These are phyloP conservation scores for Geotrichum histeridarum DNA, from an alignment of 1,139 yeast genomes.

Conservation along the genomic window DNA sequence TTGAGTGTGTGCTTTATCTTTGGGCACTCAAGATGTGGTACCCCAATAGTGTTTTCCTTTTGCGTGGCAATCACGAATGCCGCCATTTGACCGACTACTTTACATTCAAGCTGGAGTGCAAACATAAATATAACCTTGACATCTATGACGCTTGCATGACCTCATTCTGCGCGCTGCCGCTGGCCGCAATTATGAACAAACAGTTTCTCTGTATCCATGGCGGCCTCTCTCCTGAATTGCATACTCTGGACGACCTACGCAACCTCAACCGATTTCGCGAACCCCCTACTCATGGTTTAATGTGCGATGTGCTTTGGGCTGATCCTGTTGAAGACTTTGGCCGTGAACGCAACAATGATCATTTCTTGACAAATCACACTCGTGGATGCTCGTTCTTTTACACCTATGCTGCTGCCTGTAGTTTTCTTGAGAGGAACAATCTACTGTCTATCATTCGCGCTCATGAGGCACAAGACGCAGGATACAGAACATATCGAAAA, in stretches of 20 bases:
- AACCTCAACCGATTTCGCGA: constrained; percentile 76
- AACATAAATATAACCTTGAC: constrained; percentile 67
- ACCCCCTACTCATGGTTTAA: constrained; percentile 89
- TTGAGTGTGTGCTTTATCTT: constrained; percentile 77
- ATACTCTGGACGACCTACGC: constrained; percentile 62
- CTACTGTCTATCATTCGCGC: constrained; percentile 83
- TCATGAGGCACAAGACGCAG: constrained; percentile 98
- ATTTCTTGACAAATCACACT: constrained; percentile 64
- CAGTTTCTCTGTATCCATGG: constrained; percentile 97
- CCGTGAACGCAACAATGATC: constrained; percentile 52
- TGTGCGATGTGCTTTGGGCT: constrained; percentile 96
- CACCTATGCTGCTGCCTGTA: constrained; percentile 79
- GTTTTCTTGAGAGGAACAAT: constrained; percentile 73
- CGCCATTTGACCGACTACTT: constrained; percentile 90
- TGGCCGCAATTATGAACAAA: constrained; percentile 90
- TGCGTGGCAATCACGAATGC: constrained; percentile 97
- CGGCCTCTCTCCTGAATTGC: constrained; percentile 89
- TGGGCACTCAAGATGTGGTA: constrained; percentile 77
- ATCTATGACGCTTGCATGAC: constrained; percentile 72
- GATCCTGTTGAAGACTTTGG: constrained; percentile 92
- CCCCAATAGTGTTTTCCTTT: constrained; percentile 71
- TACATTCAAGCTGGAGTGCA: constrained; percentile 86
- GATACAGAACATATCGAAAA: constrained; percentile 88
- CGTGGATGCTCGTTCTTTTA: constrained; percentile 93
- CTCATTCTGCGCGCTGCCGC: constrained; percentile 82